These are phyloP conservation scores for Hippophae gyantsensis DNA, from an alignment of 306 rosid species.

Conservation along the genomic window DNA sequence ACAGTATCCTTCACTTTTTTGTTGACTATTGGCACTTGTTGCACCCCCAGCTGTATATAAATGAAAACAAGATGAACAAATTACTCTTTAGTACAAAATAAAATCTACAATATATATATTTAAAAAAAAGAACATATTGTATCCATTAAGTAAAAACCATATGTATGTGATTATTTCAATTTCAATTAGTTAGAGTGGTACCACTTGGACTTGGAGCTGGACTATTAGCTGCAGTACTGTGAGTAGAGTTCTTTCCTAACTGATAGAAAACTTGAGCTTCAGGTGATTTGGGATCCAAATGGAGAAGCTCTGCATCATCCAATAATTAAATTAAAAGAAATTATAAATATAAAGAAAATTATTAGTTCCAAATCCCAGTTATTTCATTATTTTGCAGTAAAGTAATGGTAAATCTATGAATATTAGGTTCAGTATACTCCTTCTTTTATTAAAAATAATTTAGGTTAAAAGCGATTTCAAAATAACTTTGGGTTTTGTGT, in stretches of 20 bases:
- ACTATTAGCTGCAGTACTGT: slow-evolving; percentile 3
- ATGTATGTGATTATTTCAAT: not conserved
- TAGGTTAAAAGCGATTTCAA: too few species aligned
- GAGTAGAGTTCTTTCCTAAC: slow-evolving; percentile 20
- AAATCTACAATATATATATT: not conserved
- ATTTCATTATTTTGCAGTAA: too few species aligned
- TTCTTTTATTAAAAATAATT: too few species aligned
- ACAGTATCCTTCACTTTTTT: slow-evolving; percentile 11
- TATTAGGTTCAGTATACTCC: too few species aligned
- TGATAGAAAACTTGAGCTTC: slow-evolving; percentile 78
- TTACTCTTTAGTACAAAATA: not conserved
- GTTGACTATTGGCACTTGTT: slow-evolving; percentile 1
- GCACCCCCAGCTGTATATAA: slow-evolving; percentile 19
- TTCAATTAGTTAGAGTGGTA: slow-evolving; percentile 10
- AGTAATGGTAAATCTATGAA: too few species aligned
- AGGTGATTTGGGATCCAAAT: slow-evolving; percentile 68
- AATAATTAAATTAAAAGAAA: not conserved
- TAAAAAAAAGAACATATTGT: not conserved
- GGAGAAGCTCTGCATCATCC: slow-evolving; percentile 48
- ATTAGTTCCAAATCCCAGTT: too few species aligned
- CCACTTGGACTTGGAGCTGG: slow-evolving; percentile 44
- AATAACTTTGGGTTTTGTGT: too few species aligned
- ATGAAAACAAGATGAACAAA: not conserved
- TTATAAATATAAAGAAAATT: too few species aligned
- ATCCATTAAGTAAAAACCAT: not conserved